These are phyloP conservation scores for Metschnikowia drakensbergensis DNA, from an alignment of 805 yeast genomes.

Conservation along the genomic window DNA sequence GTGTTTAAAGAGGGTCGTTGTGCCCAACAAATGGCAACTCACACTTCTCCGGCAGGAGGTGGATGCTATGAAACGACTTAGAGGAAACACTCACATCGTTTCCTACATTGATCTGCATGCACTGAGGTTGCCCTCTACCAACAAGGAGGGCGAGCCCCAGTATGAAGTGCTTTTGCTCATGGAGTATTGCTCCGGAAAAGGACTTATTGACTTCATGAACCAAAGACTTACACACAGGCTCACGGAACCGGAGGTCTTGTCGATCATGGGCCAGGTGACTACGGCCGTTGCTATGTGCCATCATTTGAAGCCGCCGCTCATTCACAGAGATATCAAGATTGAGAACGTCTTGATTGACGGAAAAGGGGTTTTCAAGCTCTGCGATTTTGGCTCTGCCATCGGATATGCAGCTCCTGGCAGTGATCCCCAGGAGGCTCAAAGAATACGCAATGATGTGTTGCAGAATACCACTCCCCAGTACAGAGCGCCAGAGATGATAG, in stretches of 20 bases:
- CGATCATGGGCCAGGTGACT: slow-evolving; percentile 65
- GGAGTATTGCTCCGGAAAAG: slow-evolving; percentile 76
- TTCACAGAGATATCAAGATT: slow-evolving; percentile 79
- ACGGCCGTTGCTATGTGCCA: slow-evolving; percentile 79
- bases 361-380: slow-evolving; percentile 58
- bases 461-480: slow-evolving; percentile 84
- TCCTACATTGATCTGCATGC: slow-evolving; percentile 96
- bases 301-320: slow-evolving; percentile 61
- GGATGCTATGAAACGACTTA: slow-evolving; percentile 89
- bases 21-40: slow-evolving; percentile 82
- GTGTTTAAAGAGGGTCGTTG: slow-evolving; percentile 91
- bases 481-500: slow-evolving; percentile 82
- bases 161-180: slow-evolving; percentile 76
- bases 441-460: slow-evolving; percentile 64
- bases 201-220: slow-evolving; percentile 78
- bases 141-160: slow-evolving; percentile 34
- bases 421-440: slow-evolving; percentile 54
- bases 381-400: slow-evolving; percentile 82
- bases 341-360: slow-evolving; percentile 70
- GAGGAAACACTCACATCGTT: slow-evolving; percentile 77
- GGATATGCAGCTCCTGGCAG: slow-evolving; percentile 61
- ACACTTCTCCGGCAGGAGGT: slow-evolving; percentile 89
- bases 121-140: slow-evolving; percentile 47
- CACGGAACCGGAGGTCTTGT: slow-evolving; percentile 62
- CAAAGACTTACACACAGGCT: slow-evolving; percentile 61